Conservation (phyloP, 495 filamentous ascomycete genomes). For the Aspergillus ellipticus region DNA sequence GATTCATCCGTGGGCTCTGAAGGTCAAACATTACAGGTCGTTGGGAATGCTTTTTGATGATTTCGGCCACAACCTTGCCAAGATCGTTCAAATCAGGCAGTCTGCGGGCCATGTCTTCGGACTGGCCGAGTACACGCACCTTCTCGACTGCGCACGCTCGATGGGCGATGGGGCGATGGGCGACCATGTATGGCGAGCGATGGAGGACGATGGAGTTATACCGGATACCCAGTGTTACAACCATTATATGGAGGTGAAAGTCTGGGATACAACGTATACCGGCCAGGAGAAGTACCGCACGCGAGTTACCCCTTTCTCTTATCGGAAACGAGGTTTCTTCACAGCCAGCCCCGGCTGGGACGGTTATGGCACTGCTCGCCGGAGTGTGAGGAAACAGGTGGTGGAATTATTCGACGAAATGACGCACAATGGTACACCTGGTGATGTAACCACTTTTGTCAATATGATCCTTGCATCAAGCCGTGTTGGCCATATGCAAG, state of each 20-base stretch:
- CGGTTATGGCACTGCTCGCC: constrained; percentile 29
- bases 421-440: constrained; percentile 38
- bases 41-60: constrained; percentile 33
- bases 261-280: constrained; percentile 38
- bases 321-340: constrained; percentile 23
- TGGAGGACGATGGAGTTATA: constrained; percentile 33
- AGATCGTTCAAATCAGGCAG: constrained; percentile 35
- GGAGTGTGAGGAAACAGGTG: constrained; percentile 35
- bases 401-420: constrained; percentile 47
- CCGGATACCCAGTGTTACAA: constrained; percentile 58
- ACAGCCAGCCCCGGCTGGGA: constrained; percentile 21
- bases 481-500: constrained; percentile 49
- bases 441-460: constrained; percentile 54
- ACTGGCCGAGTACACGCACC: constrained; percentile 51
- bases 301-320: constrained; percentile 37
- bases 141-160: constrained; percentile 52
- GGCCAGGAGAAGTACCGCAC: constrained; percentile 36
- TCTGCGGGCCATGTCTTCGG: constrained; percentile 24
- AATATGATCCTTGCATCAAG: constrained; percentile 53
- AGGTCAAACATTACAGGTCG: constrained; percentile 21
- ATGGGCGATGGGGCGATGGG: constrained; percentile 45
- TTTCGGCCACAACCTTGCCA: constrained; percentile 35
- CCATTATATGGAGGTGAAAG: constrained; percentile 45
- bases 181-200: constrained; percentile 48
- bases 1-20: constrained; percentile 40